Base-by-base conservation (phyloP, 2,329 filamentous ascomycete species). In the Aureobasidium sp. region DNA sequence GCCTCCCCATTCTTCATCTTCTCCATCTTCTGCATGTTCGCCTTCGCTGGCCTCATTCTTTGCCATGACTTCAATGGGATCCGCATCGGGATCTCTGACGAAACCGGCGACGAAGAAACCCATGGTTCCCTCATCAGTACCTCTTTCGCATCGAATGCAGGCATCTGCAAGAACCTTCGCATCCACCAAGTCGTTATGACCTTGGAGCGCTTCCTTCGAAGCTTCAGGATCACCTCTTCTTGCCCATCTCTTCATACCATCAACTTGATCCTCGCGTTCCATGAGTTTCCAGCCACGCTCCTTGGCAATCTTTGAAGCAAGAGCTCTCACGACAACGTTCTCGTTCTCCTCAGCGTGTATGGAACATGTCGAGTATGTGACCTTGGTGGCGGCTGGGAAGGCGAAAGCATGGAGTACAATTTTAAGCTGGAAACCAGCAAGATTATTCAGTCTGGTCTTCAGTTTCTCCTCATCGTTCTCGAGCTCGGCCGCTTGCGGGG, bases 81-180 rank as follows among this genome's bases (percentile, higher is more conserved):
- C 34, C 13, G 45, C 61, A 36, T 51, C 59, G 2, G 50, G 67
- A 47, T 88, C 83, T 59, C 89, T 80, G 3, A 90, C 82, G 74
- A 99, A 96, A 0, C 82, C 90, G n/a, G 85, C 91, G 25, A 97
- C 89, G 68, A 99, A 99, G 75, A 99, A 97, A 0, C 94, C 93
- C 83, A 97, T 96, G 0, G 92, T 89, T 0, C 91, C 70, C 8
- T 69, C 69, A 8, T 73, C 72, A 1, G 70, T 69, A n/a, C 71
- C 72, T 9, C 69, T 67, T n/a, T 67, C 68, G 13, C 65, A 67
- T n/a, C 59, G 42, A 14, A 65, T 65, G 48, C 64, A 66, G 37
- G 34, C 62, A 51, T 66, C 42, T 63, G 64, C 49, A 48, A 68
- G 14, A 53, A 64, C 58, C 59, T 72, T 21, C 64, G 70, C 54